These are phyloP conservation scores for Cladophialophora immunda DNA, from an alignment of 2,329 filamentous ascomycete genomes.

Conservation along the genomic window DNA sequence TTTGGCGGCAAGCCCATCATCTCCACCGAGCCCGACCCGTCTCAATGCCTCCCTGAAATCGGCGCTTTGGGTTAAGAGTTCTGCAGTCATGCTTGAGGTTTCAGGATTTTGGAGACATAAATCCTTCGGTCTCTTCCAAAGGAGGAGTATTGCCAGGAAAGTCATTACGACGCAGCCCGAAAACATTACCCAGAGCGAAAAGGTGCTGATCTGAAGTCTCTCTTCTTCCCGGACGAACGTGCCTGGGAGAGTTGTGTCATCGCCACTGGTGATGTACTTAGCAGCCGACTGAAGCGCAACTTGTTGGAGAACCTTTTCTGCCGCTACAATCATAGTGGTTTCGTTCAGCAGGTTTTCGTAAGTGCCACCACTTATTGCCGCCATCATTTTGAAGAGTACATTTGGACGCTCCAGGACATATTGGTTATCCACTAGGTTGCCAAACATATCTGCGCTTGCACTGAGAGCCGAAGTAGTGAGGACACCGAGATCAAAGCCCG, in stretches of 20 bases:
- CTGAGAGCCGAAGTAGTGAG: slow-evolving; percentile 18
- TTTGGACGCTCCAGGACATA: slow-evolving; percentile 29
- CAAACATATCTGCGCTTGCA: slow-evolving; percentile 31
- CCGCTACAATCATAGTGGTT: slow-evolving; percentile 14
- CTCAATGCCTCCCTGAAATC: not conserved
- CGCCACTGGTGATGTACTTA: slow-evolving; percentile 18
- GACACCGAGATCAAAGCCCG: slow-evolving; percentile 18
- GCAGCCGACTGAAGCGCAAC: slow-evolving; percentile 27
- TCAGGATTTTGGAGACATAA: slow-evolving; percentile 6
- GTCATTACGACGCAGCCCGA: slow-evolving; percentile 3
- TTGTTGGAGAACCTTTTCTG: slow-evolving; percentile 22
- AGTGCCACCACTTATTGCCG: slow-evolving; percentile 14
- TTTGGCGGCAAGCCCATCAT: not conserved
- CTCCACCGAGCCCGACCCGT: not conserved
- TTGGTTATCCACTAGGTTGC: slow-evolving; percentile 15
- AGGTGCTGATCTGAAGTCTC: slow-evolving; percentile 18
- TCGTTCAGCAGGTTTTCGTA: slow-evolving; percentile 33
- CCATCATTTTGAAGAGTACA: slow-evolving; percentile 36
- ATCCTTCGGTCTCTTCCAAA: slow-evolving; percentile 8
- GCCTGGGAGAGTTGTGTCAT: slow-evolving; percentile 1
- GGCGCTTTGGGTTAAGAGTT: not conserved
- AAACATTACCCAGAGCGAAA: slow-evolving; percentile 30
- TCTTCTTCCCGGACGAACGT: not conserved
- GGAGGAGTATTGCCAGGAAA: not conserved
- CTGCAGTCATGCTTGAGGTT: slow-evolving; percentile 1